A percentile compares a stretch with the other conserved stretches of the same genome.
Evolutionary conservation across 2,329 filamentous ascomycete species (phyloP).

Genomic region (Diaporthe vaccinii): DNA sequence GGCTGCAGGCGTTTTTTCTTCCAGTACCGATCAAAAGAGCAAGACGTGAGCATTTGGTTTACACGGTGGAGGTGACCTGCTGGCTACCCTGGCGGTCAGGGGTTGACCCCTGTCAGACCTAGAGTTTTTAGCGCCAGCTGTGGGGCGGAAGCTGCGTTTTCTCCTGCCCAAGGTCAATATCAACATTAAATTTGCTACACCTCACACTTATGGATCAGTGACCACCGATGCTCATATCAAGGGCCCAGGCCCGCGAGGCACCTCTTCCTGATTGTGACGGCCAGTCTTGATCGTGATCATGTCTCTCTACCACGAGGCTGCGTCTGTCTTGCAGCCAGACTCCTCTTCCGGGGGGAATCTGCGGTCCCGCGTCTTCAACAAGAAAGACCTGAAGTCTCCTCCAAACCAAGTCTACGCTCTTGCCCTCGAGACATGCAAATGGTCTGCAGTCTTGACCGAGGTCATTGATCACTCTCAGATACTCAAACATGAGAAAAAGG

Average conservation of each 20-base stretch:
- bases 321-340: constrained; percentile 76
- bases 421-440: constrained; percentile 89
- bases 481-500: constrained; percentile 86
- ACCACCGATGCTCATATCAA: background rate
- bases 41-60: background rate
- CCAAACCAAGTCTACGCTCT: constrained; percentile 89
- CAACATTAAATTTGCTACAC: background rate
- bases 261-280: too few relatives aligned
- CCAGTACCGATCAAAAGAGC: background rate
- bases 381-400: constrained; percentile 80
- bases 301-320: constrained; percentile 96
- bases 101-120: constrained; percentile 8
- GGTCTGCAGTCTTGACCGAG: constrained; percentile 87
- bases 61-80: background rate
- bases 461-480: constrained; percentile 87
- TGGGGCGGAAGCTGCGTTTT: constrained; percentile 19
- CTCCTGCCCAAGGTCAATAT: background rate
- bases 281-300: constrained; percentile 60
- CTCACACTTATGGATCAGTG: background rate
- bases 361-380: constrained; percentile 86
- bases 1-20: background rate
- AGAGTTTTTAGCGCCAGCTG: background rate
- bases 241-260: background rate
- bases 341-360: constrained; percentile 82
- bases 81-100: background rate